Base-by-base conservation (phyloP, 306 rosid species). In the Hippophae tibetana region DNA sequence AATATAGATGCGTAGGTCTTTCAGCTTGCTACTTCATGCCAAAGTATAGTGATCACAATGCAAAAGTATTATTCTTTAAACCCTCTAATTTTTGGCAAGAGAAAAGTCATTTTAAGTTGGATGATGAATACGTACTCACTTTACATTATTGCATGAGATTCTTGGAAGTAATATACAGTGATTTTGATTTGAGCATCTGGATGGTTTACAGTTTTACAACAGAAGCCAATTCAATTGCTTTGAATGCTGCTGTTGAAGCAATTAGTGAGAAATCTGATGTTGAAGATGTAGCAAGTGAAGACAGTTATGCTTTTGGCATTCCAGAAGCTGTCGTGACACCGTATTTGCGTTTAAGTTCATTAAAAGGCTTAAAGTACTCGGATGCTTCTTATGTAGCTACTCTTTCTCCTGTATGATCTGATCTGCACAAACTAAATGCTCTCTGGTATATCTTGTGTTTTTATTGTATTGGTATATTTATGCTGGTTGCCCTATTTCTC, bases 241-340 rank as follows among this genome's bases (percentile, higher is more conserved):
- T 92, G 80, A 88, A 93, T 74, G 75, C 72, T 71, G 93, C 95
- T 62, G 60, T 84, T 53, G 90, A 78, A 73, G 61, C 88, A 67
- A 69, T 64, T 13, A 62, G 67, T 62, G 88, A 76, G 61, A 77
- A 78, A 62, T 64, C 76, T 9, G 79, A 73, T 60, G 53, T 68
- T 70, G 60, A 70, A 45, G 75, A 76, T 31, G 58, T 27, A 0
- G 53, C 69, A 12, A 18, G 62, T 48, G 77, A 61, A 78, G 72
- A 65, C 72, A 26, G 51, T 49, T 41, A 27, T 67, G 49, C 82
- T 27, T 86, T 84, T 67, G 95, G 99, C 69, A 82, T 89, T 61
- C 66, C 79, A 12, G 85, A 75, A 43, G 82, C 85, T 41, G 48
- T 51, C 1, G 78, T 81, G 60, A 52, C 59, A 13, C 55, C 86